Evolutionary conservation across 2,329 filamentous ascomycete genomes (phyloP).

Genomic region (Microdochium bolleyi): DNA sequence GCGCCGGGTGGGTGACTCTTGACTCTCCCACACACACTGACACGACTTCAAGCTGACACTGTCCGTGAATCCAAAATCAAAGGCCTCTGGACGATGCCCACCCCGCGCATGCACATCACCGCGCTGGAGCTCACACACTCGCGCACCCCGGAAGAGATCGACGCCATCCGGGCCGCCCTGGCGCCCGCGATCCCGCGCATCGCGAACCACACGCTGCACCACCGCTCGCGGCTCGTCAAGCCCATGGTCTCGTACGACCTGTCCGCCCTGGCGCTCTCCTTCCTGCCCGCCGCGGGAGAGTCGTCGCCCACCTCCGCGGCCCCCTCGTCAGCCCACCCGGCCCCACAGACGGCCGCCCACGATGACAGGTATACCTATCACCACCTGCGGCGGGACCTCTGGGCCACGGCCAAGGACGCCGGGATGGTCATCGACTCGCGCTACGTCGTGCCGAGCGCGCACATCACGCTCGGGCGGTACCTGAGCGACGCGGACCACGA

Average conservation of each 20-base stretch:
- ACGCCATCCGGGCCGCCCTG: constrained; percentile 49
- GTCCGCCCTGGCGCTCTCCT: constrained; percentile 78
- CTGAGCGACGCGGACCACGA: constrained; percentile 59
- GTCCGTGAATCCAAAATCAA: background rate
- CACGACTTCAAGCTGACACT: background rate
- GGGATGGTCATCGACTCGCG: constrained; percentile 68
- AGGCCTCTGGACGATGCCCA: constrained; percentile 77
- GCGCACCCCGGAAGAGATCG: constrained; percentile 61
- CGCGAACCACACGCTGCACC: constrained; percentile 55
- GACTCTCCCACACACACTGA: background rate
- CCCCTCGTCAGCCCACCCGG: constrained; percentile 24
- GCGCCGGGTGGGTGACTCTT: constrained; percentile 56
- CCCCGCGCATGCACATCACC: constrained; percentile 73
- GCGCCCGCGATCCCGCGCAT: constrained; percentile 49
- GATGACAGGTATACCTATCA: constrained; percentile 78
- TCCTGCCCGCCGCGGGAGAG: constrained; percentile 71
- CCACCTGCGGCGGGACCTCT: constrained; percentile 77
- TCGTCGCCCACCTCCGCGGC: constrained; percentile 28
- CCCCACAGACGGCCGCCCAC: constrained; percentile 22
- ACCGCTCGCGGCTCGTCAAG: constrained; percentile 70
- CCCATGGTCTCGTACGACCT: constrained; percentile 79
- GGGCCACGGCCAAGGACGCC: constrained; percentile 47
- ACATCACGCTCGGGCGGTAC: constrained; percentile 82
- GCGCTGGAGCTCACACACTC: constrained; percentile 79
- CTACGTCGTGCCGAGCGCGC: constrained; percentile 83